Percentiles rank a stretch among this genome's conserved stretches.
These are phyloP conservation scores for Alternaria gansuensis DNA, from an alignment of 2,329 filamentous ascomycete species.

Conservation along the genomic window DNA sequence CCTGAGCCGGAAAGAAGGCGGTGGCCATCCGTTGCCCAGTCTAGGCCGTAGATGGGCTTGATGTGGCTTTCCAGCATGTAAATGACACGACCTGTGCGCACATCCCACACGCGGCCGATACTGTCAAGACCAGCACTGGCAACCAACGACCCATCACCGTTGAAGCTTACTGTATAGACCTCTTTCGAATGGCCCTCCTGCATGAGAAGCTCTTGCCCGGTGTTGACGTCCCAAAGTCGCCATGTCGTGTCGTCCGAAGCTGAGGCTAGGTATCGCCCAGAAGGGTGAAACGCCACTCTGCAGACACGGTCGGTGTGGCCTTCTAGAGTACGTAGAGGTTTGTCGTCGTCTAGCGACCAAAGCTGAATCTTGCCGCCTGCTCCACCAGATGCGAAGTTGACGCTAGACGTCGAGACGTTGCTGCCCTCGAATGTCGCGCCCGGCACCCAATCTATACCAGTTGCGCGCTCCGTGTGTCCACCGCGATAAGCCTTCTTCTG, in stretches of 20 bases:
- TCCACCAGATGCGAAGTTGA: slow-evolving; percentile 90
- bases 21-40: slow-evolving; percentile 92
- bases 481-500: slow-evolving; percentile 74
- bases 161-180: slow-evolving; percentile 90
- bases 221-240: slow-evolving; percentile 94
- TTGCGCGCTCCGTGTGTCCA: slow-evolving; percentile 90
- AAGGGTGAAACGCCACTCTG: slow-evolving; percentile 93
- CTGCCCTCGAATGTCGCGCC: slow-evolving; percentile 76
- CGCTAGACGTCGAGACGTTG: slow-evolving; percentile 73
- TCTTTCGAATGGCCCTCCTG: slow-evolving; percentile 96
- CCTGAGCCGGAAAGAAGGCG: slow-evolving; percentile 91
- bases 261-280: slow-evolving; percentile 86
- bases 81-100: slow-evolving; percentile 89
- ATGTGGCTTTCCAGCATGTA: slow-evolving; percentile 96
- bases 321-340: slow-evolving; percentile 79
- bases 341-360: slow-evolving; percentile 89
- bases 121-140: slow-evolving; percentile 94
- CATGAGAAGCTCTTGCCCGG: slow-evolving; percentile 80
- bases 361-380: slow-evolving; percentile 87
- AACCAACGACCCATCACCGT: slow-evolving; percentile 86
- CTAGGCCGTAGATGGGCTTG: slow-evolving; percentile 89
- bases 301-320: slow-evolving; percentile 90
- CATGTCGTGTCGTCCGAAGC: slow-evolving; percentile 97
- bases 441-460: slow-evolving; percentile 90
- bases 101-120: slow-evolving; percentile 93